phyloP scores from a whole-genome alignment of 164 flowering plant genomes.

The Pachysandra terminalis region DNA sequence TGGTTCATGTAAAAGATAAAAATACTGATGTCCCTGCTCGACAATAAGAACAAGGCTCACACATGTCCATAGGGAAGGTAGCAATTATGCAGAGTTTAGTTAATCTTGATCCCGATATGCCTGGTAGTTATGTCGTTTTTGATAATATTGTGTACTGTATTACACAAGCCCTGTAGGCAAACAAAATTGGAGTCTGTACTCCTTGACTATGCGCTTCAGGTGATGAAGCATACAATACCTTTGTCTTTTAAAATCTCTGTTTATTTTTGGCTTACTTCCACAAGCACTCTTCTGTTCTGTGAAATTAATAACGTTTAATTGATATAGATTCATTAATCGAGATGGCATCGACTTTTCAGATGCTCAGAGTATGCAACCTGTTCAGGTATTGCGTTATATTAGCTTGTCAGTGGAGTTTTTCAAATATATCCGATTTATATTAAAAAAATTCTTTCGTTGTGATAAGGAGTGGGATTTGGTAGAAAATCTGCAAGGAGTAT shows the following conservation, averaged over 20 bases:
- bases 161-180: too few species aligned
- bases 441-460: slow-evolving; percentile 9
- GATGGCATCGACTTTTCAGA: slow-evolving; percentile 97
- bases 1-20: too few species aligned
- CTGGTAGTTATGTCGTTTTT: too few species aligned
- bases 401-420: not conserved
- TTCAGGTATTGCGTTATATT: slow-evolving; percentile 58
- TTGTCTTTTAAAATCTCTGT: not conserved
- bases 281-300: not conserved
- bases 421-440: slow-evolving; percentile 5
- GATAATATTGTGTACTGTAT: too few species aligned
- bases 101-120: too few species aligned
- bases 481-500: slow-evolving; percentile 83
- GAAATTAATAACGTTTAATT: not conserved
- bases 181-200: too few species aligned
- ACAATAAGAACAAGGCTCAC: too few species aligned
- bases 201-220: too few species aligned
- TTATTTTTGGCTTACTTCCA: not conserved
- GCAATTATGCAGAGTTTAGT: too few species aligned
- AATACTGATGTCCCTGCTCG: too few species aligned
- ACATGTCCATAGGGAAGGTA: too few species aligned
- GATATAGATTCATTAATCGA: slow-evolving; percentile 80
- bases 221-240: too few species aligned
- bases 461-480: slow-evolving; percentile 89
- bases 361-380: slow-evolving; percentile 85